A percentile compares a stretch with the other conserved stretches of the same genome.
Evolutionary conservation across 2,329 filamentous ascomycete species (phyloP).

Genomic region (Pochonia chlamydosporia): DNA sequence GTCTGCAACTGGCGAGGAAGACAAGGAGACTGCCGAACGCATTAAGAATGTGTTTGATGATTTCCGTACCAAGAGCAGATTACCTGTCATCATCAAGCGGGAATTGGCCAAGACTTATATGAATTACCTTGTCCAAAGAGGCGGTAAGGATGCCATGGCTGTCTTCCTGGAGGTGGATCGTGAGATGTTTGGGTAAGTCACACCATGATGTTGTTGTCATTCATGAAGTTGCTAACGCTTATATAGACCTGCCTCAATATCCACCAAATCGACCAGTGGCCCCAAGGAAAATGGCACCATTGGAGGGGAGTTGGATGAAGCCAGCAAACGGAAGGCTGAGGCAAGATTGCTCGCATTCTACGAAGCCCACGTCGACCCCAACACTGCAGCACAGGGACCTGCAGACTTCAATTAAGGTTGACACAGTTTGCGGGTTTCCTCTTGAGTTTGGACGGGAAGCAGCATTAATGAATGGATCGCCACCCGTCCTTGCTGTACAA

Average conservation of each 20-base stretch:
- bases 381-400: constrained; percentile 40
- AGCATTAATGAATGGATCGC: neutral
- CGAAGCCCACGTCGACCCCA: constrained; percentile 42
- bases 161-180: constrained; percentile 78
- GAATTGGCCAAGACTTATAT: constrained; percentile 76
- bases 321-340: constrained; percentile 45
- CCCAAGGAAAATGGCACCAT: constrained; percentile 41
- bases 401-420: constrained; percentile 43
- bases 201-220: neutral
- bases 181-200: constrained; percentile 74
- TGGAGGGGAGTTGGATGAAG: constrained; percentile 43
- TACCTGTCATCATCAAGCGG: constrained; percentile 62
- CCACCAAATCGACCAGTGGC: constrained; percentile 10
- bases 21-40: constrained; percentile 61
- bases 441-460: neutral
- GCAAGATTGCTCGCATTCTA: constrained; percentile 46
- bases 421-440: neutral
- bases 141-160: constrained; percentile 77
- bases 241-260: constrained; percentile 17
- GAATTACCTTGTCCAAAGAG: constrained; percentile 75
- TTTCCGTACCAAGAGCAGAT: constrained; percentile 65
- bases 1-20: constrained; percentile 59
- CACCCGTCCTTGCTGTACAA: constrained; percentile 9
- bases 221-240: constrained; percentile 4
- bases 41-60: constrained; percentile 76